A percentile compares a stretch with the other conserved stretches of the same genome.
phyloP scores from a whole-genome alignment of 2,329 filamentous ascomycete genomes.

The Penicillium sp. region DNA sequence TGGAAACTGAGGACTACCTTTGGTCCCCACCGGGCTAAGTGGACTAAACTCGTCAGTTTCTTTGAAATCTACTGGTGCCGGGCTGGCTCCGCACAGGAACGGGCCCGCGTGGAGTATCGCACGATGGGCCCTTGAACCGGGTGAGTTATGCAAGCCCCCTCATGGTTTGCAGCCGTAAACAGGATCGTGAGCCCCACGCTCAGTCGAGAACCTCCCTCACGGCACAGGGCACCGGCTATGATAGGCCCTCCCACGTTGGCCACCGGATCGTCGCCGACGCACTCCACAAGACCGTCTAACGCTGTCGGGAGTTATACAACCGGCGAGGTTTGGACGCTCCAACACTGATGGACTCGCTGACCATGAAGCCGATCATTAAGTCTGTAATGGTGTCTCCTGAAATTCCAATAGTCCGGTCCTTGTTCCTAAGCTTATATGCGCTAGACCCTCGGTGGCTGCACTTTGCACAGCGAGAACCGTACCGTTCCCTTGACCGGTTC shows the following conservation, averaged over 20 bases:
- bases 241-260: not conserved
- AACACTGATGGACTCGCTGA: too few species aligned
- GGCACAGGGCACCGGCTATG: too few species aligned
- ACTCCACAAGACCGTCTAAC: not conserved
- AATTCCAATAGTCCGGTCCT: not conserved
- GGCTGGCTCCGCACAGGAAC: not conserved
- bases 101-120: not conserved
- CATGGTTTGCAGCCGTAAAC: not conserved
- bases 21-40: not conserved
- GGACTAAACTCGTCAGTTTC: not conserved
- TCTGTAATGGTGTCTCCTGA: not conserved
- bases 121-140: not conserved
- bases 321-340: not conserved
- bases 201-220: not conserved
- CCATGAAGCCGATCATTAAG: too few species aligned
- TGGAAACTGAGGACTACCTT: not conserved
- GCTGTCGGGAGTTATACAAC: not conserved
- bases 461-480: not conserved
- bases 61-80: not conserved
- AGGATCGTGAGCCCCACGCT: not conserved
- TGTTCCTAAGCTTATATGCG: slow-evolving; percentile 7
- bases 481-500: not conserved
- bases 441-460: not conserved
- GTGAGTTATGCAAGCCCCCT: not conserved
- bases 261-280: not conserved